Evolutionary conservation across 257 asterid species (phyloP).

Genomic region (Avicennia marina): DNA sequence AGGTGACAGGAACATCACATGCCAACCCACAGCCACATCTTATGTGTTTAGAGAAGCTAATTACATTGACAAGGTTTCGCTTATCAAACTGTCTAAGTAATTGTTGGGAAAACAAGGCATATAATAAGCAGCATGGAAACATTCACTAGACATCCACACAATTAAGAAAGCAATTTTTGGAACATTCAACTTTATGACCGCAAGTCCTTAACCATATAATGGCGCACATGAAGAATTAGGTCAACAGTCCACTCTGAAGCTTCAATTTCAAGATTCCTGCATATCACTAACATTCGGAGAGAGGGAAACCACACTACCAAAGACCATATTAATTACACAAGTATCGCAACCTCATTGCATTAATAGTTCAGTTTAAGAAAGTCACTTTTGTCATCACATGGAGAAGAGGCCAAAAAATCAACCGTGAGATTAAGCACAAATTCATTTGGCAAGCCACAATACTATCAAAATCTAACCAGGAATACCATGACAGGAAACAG

Average conservation of each 20-base stretch:
- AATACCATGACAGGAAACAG: neutral
- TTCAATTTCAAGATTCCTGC: neutral
- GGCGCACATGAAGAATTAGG: neutral
- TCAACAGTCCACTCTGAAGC: neutral
- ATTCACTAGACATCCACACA: neutral
- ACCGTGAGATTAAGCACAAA: neutral
- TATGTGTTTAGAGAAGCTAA: neutral
- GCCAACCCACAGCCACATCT: neutral
- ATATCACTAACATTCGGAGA: neutral
- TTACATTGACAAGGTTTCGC: neutral
- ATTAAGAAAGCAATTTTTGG: neutral
- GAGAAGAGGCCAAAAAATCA: neutral
- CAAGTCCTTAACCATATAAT: neutral
- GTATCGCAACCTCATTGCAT: neutral
- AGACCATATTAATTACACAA: too few relatives aligned
- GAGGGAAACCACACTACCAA: neutral
- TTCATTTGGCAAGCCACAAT: neutral
- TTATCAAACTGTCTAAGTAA: neutral
- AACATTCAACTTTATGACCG: neutral
- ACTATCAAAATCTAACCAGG: neutral
- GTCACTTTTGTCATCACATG: conserved; percentile 3
- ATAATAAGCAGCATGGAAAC: neutral
- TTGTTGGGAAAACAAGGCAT: neutral
- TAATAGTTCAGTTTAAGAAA: neutral
- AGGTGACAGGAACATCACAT: neutral